Evolutionary conservation across 257 asterid genomes (phyloP), one percentile per base, ranked within the genome.

Genomic region (Mentha longifolia): DNA sequence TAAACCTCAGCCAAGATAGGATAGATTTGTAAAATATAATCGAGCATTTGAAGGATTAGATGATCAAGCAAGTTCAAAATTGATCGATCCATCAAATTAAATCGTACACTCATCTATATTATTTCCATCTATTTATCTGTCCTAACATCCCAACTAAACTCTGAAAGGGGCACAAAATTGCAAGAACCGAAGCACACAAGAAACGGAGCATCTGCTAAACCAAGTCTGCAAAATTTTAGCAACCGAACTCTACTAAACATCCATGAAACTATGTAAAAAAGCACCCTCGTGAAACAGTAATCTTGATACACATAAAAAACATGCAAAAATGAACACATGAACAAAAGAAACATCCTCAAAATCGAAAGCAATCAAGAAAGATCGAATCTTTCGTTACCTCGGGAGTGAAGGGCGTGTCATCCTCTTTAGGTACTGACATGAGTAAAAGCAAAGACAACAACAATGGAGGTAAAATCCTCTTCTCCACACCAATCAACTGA

Each of bases 371-470:
- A 20, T 28, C 46, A 42, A 43, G 74, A 64, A 43, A 47, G 12
- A 43, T 15, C 3, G n/a, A n/a, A 67, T 11, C 22, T 37, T 10
- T 17, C 13, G 65, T 71, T 79, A 91, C 97, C 95, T 89, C 83
- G 31, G 88, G 59, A 30, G 77, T 74, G 73, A 87, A 76, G 50
- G 81, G 74, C 49, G 76, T 22, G 51, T 64, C 84, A 56, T 81
- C 89, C 59, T 80, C 86, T 67, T 84, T 75, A 60, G 83, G 60
- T 45, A 85, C 52, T 33, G 89, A 80, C 92, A 87, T 75, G 80
- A 68, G 51, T 65, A 68, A 57, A 57, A 69, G 12, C 59, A 5
- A 19, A 57, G 19, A 33, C 61, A 70, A 72, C 82, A 58, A 51
- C 59, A 64, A 33, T 16, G 63, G 57, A 54, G 37, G 31, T 14